A percentile compares a stretch with the other conserved stretches of the same genome.
Evolutionary conservation across 2,329 filamentous ascomycete species (phyloP).

Genomic region (Xylariaceae sp.): DNA sequence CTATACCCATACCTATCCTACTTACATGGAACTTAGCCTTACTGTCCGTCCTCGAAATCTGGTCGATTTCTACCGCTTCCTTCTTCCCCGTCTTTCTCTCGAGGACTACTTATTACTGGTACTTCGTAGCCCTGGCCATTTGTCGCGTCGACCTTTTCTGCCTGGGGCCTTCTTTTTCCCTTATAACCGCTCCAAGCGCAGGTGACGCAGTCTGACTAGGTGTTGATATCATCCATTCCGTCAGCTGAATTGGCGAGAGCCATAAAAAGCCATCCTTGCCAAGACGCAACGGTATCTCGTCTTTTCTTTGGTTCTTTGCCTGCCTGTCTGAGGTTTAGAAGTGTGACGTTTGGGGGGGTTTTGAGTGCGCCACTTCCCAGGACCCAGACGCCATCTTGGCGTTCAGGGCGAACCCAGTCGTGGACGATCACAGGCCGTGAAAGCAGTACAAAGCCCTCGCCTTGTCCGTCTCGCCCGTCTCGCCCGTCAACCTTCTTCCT

Average conservation of each 20-base stretch:
- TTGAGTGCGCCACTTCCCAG: constrained; percentile 19
- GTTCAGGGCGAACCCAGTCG: constrained; percentile 1
- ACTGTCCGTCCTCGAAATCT: background rate
- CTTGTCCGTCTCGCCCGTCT: constrained; percentile 6
- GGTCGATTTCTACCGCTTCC: background rate
- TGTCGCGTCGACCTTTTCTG: background rate
- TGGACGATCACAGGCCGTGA: background rate
- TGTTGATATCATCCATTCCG: background rate
- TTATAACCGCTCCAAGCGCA: background rate
- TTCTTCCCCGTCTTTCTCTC: background rate
- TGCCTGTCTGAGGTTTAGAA: constrained; percentile 5
- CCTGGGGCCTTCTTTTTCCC: background rate
- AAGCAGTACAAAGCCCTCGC: constrained; percentile 12
- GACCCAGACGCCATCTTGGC: constrained; percentile 12
- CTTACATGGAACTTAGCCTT: background rate
- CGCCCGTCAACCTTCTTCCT: background rate
- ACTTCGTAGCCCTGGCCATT: background rate
- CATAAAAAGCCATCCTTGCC: background rate
- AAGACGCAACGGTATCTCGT: background rate
- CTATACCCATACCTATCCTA: background rate
- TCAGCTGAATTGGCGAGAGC: background rate
- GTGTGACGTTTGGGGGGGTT: constrained; percentile 8
- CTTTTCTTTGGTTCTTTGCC: background rate
- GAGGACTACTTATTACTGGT: background rate
- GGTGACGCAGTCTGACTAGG: background rate